Base-by-base conservation (phyloP, 2,329 filamentous ascomycete genomes). In the Fusarium metavorans region DNA sequence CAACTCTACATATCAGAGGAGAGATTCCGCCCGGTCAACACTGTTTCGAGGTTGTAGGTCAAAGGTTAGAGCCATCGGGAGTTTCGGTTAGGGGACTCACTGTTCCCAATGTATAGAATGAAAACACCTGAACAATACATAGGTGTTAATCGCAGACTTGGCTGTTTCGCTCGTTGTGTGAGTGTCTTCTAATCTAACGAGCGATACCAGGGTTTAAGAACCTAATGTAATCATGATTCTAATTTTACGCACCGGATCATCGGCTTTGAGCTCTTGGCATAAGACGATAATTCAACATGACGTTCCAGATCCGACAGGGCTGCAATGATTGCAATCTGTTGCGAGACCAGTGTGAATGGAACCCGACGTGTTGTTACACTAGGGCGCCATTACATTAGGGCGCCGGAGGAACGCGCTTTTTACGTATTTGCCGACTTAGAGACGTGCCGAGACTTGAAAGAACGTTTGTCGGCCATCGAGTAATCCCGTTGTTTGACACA, bases 381-480 rank as follows among this genome's bases (percentile, higher is more conserved):
- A 43, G 41, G 41, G 41, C 41, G 41, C n/a, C 10, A 37, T 45
- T 45, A 45, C 43, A 45, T 23, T 45, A 45, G 43, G 43, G 43
- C 43, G 43, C 13, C 13, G 4, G 37, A 48, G 14, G 20, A 13
- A 13, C 23, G 43, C 59, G 57, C 57, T 71, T 57, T 61, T n/a
- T 68, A 57, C 32, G 66, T 68, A 32, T 32, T 10, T 1, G 9
- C 30, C 30, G 65, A 5, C 18, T 68, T 41, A 61, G 61, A 7
- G 58, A 62, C 25, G 39, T 71, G 3, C 65, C 68, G 5, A 71
- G 65, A 32, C 37, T 13, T 45, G 23, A 25, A 54, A 23, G 30
- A 27, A 18, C 32, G 34, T 57, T 35, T 34, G 34, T 35, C 13
- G n/a, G 2, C 20, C 32, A 16, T 35, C 2, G 32, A 39, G 39